phyloP scores from a whole-genome alignment of 495 filamentous ascomycete species.

The Lophium mytilinum region DNA sequence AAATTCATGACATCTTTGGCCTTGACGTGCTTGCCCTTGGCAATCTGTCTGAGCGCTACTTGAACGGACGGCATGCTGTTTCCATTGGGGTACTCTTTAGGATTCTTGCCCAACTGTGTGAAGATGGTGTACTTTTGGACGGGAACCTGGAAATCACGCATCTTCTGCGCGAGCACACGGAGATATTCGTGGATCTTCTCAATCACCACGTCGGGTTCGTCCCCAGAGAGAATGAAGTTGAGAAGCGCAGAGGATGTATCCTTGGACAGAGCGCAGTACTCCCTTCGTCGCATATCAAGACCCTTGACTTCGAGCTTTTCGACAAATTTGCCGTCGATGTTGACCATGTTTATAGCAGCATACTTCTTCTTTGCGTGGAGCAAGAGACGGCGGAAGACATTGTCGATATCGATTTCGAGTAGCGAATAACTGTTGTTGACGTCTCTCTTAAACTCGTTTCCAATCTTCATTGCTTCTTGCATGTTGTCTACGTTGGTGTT shows the following conservation, averaged over 20 bases:
- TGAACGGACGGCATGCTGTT: slow-evolving; percentile 97
- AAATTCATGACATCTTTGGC: slow-evolving; percentile 95
- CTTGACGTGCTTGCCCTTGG: slow-evolving; percentile 76
- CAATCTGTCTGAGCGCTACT: slow-evolving; percentile 81
- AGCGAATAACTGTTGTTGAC: slow-evolving; percentile 87
- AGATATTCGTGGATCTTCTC: slow-evolving; percentile 89
- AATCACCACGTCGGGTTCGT: slow-evolving; percentile 83
- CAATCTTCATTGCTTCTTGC: slow-evolving; percentile 80
- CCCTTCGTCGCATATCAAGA: slow-evolving; percentile 92
- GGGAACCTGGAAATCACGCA: slow-evolving; percentile 68
- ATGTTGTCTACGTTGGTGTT: slow-evolving; percentile 95
- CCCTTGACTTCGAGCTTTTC: slow-evolving; percentile 98
- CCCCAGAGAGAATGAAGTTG: slow-evolving; percentile 85
- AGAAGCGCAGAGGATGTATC: slow-evolving; percentile 77
- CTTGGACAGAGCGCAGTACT: slow-evolving; percentile 91
- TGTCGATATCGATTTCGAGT: slow-evolving; percentile 96
- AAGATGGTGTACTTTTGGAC: slow-evolving; percentile 89
- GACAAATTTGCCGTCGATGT: slow-evolving; percentile 78
- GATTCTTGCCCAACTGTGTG: slow-evolving; percentile 91
- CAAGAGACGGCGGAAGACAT: slow-evolving; percentile 86
- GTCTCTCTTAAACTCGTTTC: slow-evolving; percentile 65
- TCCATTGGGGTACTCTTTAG: slow-evolving; percentile 85
- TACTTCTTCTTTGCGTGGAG: slow-evolving; percentile 99
- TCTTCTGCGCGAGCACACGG: slow-evolving; percentile 67
- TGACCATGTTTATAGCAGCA: slow-evolving; percentile 87